phyloP scores from a whole-genome alignment of 352 stramenopile genomes.

The Pythium dissimile region DNA sequence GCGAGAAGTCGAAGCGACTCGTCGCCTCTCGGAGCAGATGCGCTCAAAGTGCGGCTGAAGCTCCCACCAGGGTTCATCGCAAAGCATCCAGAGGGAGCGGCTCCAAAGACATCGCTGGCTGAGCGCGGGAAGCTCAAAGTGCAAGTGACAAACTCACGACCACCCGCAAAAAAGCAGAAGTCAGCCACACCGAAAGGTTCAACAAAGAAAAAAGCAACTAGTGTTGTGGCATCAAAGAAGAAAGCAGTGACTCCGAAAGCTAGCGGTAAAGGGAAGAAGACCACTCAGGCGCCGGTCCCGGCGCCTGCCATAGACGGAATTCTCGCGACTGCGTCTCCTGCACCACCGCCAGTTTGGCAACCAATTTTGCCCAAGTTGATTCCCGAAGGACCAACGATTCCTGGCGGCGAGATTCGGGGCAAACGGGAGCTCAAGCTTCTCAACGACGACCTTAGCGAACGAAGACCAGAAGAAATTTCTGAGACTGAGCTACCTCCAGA shows the following conservation, averaged over 20 bases:
- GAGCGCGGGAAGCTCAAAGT: conserved; percentile 37
- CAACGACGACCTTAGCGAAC: conserved; percentile 21
- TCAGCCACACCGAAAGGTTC: conserved; percentile 15
- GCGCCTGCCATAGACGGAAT: neutral
- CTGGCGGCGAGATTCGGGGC: conserved; percentile 52
- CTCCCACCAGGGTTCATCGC: conserved; percentile 25
- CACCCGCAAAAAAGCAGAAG: conserved; percentile 34
- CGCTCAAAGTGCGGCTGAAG: conserved; percentile 28
- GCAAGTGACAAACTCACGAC: conserved; percentile 38
- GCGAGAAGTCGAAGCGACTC: conserved; percentile 21
- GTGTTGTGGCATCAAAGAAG: conserved; percentile 8
- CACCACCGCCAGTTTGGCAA: conserved; percentile 9
- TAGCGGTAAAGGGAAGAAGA: conserved; percentile 15
- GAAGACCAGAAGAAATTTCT: conserved; percentile 43
- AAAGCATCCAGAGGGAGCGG: conserved; percentile 20
- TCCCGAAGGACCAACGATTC: conserved; percentile 52
- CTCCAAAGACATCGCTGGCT: conserved; percentile 8
- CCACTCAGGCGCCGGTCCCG: neutral
- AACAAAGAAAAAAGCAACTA: conserved; percentile 21
- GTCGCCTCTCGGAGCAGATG: conserved; percentile 8
- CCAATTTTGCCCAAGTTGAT: conserved; percentile 56
- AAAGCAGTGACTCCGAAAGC: conserved; percentile 2
- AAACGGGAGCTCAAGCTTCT: conserved; percentile 53
- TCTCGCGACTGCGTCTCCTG: neutral
- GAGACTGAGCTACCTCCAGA: conserved; percentile 56